Evolutionary conservation across 2,329 filamentous ascomycete species (phyloP).

Genomic region (Tetracladium maxilliforme): DNA sequence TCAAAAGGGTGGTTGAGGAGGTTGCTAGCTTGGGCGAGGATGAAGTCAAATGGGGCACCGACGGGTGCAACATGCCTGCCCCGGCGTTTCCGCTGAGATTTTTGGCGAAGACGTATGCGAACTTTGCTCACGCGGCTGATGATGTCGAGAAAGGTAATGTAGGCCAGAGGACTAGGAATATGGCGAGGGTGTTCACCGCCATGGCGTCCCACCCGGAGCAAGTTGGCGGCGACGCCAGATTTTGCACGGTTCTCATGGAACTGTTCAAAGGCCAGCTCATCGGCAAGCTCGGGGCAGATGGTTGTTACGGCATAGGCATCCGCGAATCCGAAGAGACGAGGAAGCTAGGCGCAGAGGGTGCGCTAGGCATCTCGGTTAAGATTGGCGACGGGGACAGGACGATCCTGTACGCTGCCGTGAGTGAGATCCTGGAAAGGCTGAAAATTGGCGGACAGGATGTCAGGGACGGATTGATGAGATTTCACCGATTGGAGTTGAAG

Average conservation of each 20-base stretch:
- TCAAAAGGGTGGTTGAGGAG: slow-evolving; percentile 20
- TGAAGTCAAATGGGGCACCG: slow-evolving; percentile 23
- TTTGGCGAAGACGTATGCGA: slow-evolving; percentile 19
- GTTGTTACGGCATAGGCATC: slow-evolving; percentile 28
- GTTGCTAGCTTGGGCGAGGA: slow-evolving; percentile 13
- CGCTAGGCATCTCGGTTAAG: slow-evolving; percentile 28
- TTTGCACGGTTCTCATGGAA: slow-evolving; percentile 29
- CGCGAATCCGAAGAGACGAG: slow-evolving; percentile 19
- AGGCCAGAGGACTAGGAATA: slow-evolving; percentile 6
- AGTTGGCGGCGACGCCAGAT: slow-evolving; percentile 27
- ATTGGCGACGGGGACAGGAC: slow-evolving; percentile 29
- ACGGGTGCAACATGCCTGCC: slow-evolving; percentile 31
- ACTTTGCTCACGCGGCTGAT: slow-evolving; percentile 19
- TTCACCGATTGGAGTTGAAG: too few species aligned
- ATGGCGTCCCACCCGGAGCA: slow-evolving; percentile 26
- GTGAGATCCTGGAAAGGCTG: slow-evolving; percentile 27
- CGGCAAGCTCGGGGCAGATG: slow-evolving; percentile 33
- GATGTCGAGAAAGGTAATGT: background rate
- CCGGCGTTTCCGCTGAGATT: slow-evolving; percentile 22
- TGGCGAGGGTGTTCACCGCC: slow-evolving; percentile 22
- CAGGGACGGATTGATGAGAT: too few species aligned
- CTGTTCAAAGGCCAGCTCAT: slow-evolving; percentile 20
- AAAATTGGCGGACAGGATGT: slow-evolving; percentile 17
- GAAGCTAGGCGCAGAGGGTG: slow-evolving; percentile 18
- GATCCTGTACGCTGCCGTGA: slow-evolving; percentile 25